These are phyloP conservation scores for Auricularia auricula-judae DNA, from an alignment of 768 basidiomycete species.

Conservation along the genomic window DNA sequence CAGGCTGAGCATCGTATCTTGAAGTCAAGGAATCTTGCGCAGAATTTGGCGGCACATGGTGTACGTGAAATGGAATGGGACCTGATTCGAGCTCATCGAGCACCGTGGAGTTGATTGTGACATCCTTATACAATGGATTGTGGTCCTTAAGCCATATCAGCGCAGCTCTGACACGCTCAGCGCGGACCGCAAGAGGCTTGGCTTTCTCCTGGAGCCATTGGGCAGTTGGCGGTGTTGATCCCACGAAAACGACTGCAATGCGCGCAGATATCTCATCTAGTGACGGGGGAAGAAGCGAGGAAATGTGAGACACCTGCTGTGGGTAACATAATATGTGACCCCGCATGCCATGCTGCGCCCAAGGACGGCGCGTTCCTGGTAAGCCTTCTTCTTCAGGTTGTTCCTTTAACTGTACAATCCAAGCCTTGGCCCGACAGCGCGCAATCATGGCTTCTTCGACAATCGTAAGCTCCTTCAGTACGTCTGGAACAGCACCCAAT, in stretches of 20 bases:
- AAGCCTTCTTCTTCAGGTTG: constrained; percentile 5
- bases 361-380: not conserved
- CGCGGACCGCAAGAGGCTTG: constrained; percentile 23
- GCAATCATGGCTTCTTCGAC: constrained; percentile 33
- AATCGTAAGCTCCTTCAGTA: constrained; percentile 20
- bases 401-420: constrained; percentile 26
- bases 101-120: constrained; percentile 15
- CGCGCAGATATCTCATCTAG: too few relatives aligned
- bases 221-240: too few relatives aligned
- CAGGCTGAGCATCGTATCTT: constrained; percentile 9
- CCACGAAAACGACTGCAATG: too few relatives aligned
- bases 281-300: too few relatives aligned
- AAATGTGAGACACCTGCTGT: too few relatives aligned
- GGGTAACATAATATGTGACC: not conserved
- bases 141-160: constrained; percentile 8
- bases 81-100: constrained; percentile 13
- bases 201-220: constrained; percentile 14
- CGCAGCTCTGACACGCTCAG: constrained; percentile 21
- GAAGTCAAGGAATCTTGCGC: constrained; percentile 9
- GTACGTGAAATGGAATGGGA: constrained; percentile 17
- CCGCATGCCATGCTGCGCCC: constrained; percentile 4
- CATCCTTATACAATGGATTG: constrained; percentile 6
- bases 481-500: constrained; percentile 20
- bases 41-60: constrained; percentile 14
- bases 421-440: constrained; percentile 21